These are phyloP conservation scores for Phoma sp. DNA, from an alignment of 2,329 filamentous ascomycete species.

Conservation along the genomic window DNA sequence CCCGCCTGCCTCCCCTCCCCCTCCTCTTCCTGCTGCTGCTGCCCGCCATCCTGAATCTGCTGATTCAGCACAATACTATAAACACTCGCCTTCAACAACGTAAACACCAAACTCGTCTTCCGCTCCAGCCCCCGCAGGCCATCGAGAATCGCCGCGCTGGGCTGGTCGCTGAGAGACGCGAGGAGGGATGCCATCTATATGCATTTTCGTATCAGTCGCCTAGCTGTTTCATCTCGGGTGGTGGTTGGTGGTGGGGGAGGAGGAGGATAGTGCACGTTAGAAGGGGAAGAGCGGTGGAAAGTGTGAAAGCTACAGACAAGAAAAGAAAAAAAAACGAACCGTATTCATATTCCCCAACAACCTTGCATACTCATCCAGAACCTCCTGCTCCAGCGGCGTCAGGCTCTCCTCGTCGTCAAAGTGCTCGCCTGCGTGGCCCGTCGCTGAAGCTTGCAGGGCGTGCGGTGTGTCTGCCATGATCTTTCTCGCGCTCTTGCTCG, in stretches of 20 bases:
- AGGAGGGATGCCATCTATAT: neutral
- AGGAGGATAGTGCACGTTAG: too few relatives aligned
- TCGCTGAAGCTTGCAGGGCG: constrained; percentile 16
- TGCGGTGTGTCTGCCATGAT: constrained; percentile 27
- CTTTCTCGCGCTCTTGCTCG: neutral
- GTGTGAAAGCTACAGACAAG: neutral
- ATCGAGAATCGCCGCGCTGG: constrained; percentile 78
- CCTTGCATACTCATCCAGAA: constrained; percentile 90
- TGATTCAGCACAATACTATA: constrained; percentile 99
- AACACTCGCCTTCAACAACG: constrained; percentile 94
- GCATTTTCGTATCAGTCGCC: too few relatives aligned
- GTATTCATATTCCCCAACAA: constrained; percentile 90
- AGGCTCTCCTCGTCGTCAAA: constrained; percentile 51
- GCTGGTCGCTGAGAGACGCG: too few relatives aligned
- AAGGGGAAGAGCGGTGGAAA: neutral
- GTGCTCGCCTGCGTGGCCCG: neutral
- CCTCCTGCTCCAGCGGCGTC: constrained; percentile 85
- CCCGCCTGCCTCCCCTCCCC: constrained; percentile 39
- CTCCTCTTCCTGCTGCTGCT: constrained; percentile 34
- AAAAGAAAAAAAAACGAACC: constrained; percentile 56
- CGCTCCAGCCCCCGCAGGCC: constrained; percentile 86
- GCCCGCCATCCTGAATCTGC: constrained; percentile 60
- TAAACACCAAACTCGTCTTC: constrained; percentile 94
- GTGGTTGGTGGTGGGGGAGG: too few relatives aligned
- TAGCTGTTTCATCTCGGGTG: too few relatives aligned